These are phyloP conservation scores for Lentinula raphanica DNA, from an alignment of 768 basidiomycete species.

Conservation along the genomic window DNA sequence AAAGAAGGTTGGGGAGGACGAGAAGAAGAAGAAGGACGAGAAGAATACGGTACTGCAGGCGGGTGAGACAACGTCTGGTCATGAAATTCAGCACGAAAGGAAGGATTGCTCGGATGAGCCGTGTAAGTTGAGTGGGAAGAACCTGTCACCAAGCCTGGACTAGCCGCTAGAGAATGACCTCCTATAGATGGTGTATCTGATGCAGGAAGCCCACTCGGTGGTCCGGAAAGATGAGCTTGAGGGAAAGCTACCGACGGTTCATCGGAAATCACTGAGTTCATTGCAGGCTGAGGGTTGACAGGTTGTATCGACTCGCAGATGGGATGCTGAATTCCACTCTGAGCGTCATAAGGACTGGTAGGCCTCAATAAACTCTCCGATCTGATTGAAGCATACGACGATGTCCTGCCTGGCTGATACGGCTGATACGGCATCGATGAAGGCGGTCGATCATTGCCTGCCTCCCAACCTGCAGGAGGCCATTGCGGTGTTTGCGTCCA, in stretches of 20 bases:
- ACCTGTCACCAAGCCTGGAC: not conserved
- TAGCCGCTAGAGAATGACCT: not conserved
- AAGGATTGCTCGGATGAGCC: not conserved
- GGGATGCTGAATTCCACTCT: not conserved
- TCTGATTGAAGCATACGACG: not conserved
- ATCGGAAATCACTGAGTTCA: not conserved
- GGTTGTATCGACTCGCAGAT: not conserved
- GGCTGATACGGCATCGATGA: not conserved
- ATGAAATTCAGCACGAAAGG: slow-evolving; percentile 3
- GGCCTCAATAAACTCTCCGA: not conserved
- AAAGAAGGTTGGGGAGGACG: slow-evolving; percentile 7
- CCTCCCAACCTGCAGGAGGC: slow-evolving; percentile 41
- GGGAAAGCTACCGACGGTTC: not conserved
- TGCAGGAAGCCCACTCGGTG: not conserved
- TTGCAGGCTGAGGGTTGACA: not conserved
- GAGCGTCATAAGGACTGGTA: not conserved
- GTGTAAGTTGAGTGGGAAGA: not conserved
- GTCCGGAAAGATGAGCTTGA: not conserved
- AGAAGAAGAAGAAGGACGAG: slow-evolving; percentile 5
- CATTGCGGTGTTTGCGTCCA: slow-evolving; percentile 29
- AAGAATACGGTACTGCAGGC: slow-evolving; percentile 2
- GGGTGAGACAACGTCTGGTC: slow-evolving; percentile 2
- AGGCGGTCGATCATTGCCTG: not conserved
- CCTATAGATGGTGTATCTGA: not conserved
- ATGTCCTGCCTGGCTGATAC: not conserved